Evolutionary conservation across 2,329 filamentous ascomycete species (phyloP).

Genomic region (Raffaelea albimanens): DNA sequence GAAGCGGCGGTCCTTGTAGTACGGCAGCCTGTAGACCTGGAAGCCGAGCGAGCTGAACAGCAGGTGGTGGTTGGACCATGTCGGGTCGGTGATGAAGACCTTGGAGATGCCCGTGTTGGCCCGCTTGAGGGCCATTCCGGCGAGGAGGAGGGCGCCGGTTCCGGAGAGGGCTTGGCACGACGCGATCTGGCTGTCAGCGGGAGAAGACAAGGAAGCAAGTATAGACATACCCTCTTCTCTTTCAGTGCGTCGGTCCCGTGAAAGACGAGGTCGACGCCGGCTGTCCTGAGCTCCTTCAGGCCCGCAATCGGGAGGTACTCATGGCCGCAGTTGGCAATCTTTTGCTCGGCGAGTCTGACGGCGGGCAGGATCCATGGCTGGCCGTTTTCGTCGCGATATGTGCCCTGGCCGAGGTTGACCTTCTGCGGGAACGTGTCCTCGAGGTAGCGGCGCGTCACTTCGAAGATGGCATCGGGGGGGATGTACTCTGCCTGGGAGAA

Average conservation of each 20-base stretch:
- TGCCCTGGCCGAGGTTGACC: constrained; percentile 42
- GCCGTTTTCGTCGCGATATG: constrained; percentile 86
- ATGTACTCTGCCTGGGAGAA: constrained; percentile 4
- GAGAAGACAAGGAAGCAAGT: no score
- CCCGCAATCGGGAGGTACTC: constrained; percentile 97
- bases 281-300: constrained; percentile 71
- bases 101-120: constrained; percentile 69
- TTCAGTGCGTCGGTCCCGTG: not conserved
- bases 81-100: constrained; percentile 87
- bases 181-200: constrained; percentile 50
- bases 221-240: constrained; percentile 3
- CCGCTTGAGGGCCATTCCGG: constrained; percentile 81
- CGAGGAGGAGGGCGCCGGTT: constrained; percentile 88
- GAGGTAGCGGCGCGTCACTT: constrained; percentile 22
- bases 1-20: constrained; percentile 12
- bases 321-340: constrained; percentile 82
- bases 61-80: constrained; percentile 97
- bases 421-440: constrained; percentile 21
- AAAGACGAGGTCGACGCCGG: constrained; percentile 54
- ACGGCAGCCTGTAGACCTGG: constrained; percentile 32
- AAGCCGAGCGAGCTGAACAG: constrained; percentile 52
- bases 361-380: constrained; percentile 96
- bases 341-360: constrained; percentile 76
- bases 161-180: constrained; percentile 93
- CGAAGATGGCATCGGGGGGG: constrained; percentile 19